Evolutionary conservation across 768 basidiomycete species (phyloP).

Genomic region (Termitomyces sp.): DNA sequence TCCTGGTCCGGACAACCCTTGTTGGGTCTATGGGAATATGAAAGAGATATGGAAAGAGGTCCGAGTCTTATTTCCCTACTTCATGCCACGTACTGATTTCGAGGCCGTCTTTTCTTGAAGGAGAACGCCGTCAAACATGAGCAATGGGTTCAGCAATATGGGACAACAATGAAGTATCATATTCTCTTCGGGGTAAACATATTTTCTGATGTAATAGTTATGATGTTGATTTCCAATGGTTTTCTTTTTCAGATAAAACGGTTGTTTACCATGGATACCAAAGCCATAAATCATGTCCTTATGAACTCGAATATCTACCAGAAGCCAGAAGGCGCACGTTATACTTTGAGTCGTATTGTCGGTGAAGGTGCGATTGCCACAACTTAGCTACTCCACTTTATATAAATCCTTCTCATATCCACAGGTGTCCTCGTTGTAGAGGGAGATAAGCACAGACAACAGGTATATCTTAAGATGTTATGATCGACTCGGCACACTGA

Average conservation of each 20-base stretch:
- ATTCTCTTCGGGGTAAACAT: constrained; percentile 44
- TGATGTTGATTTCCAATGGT: constrained; percentile 32
- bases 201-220: too few species aligned
- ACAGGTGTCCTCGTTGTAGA: constrained; percentile 51
- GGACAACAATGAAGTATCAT: too few species aligned
- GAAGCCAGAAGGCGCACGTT: too few species aligned
- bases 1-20: too few species aligned
- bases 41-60: too few species aligned
- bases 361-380: constrained; percentile 29
- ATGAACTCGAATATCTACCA: too few species aligned
- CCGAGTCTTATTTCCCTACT: too few species aligned
- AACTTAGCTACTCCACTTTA: not conserved
- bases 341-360: too few species aligned
- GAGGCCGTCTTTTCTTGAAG: constrained; percentile 6
- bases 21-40: too few species aligned
- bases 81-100: not conserved
- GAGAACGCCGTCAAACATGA: constrained; percentile 30
- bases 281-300: constrained; percentile 62
- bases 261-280: constrained; percentile 16
- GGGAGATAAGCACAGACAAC: constrained; percentile 43
- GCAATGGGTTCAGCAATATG: too few species aligned
- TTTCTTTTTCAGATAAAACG: not conserved
- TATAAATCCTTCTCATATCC: not conserved
- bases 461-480: constrained; percentile 24
- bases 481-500: not conserved